A percentile compares a stretch with the other conserved stretches of the same genome.
Evolutionary conservation across 805 yeast species (phyloP).

Genomic region (Priceomyces medius): DNA sequence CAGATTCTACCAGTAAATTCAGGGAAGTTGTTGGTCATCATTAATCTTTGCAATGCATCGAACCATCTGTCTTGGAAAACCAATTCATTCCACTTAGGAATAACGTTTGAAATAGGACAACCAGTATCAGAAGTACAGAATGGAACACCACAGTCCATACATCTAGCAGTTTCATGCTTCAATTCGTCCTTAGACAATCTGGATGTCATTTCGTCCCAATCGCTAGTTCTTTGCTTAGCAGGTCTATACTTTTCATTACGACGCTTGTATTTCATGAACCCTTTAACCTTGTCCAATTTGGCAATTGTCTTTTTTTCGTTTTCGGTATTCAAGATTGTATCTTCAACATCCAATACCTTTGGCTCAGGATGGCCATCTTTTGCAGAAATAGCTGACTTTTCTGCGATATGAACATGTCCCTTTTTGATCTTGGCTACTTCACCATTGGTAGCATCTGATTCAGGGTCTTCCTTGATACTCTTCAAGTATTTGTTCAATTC

Average conservation of each 20-base stretch:
- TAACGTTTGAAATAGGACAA: conserved; percentile 94
- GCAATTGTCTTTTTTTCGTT: conserved; percentile 62
- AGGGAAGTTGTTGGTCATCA: conserved; percentile 98
- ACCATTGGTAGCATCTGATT: conserved; percentile 84
- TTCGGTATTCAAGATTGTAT: conserved; percentile 69
- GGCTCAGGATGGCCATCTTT: conserved; percentile 58
- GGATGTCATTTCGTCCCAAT: conserved; percentile 88
- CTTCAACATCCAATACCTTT: conserved; percentile 84
- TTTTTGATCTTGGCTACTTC: conserved; percentile 64
- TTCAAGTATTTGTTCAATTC: conserved; percentile 66
- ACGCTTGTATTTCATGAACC: conserved; percentile 91
- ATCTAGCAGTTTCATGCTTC: conserved; percentile 89
- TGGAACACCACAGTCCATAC: conserved; percentile 99
- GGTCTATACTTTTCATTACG: conserved; percentile 84
- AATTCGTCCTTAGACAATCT: conserved; percentile 84
- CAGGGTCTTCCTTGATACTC: conserved; percentile 78
- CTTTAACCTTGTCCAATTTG: conserved; percentile 75
- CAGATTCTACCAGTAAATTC: conserved; percentile 98
- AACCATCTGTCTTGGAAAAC: conserved; percentile 94
- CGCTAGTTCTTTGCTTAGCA: conserved; percentile 71
- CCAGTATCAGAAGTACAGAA: conserved; percentile 98
- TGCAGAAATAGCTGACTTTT: conserved; percentile 21
- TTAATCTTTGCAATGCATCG: conserved; percentile 84
- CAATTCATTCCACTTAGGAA: conserved; percentile 97
- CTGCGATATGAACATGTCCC: conserved; percentile 42